Conservation (phyloP, 805 yeast genomes). For the Saccharomycopsis vini region DNA sequence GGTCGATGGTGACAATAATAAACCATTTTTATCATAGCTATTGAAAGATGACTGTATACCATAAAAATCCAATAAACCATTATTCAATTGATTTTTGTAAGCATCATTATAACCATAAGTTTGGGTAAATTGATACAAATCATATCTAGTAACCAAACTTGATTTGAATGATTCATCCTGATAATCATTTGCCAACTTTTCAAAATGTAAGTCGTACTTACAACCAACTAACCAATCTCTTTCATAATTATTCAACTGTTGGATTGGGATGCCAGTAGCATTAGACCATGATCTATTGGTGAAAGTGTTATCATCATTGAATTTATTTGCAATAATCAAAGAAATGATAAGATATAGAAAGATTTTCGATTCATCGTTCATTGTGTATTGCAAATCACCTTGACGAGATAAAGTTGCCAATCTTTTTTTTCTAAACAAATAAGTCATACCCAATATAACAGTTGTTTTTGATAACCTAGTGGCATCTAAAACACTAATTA, state of each 20-base stretch:
- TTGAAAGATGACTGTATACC: no score
- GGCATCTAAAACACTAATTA: constrained; percentile 53
- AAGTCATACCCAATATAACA: constrained; percentile 69
- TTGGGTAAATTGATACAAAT: no score
- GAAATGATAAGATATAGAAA: constrained; percentile 57
- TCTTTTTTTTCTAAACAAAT: constrained; percentile 54
- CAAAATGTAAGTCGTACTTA: constrained; percentile 18
- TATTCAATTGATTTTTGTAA: no score
- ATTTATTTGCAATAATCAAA: constrained; percentile 80
- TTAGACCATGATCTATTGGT: constrained; percentile 93
- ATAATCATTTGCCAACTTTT: no score
- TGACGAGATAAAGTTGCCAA: constrained; percentile 25
- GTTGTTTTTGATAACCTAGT: constrained; percentile 84
- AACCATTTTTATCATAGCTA: no score
- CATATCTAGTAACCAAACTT: no score
- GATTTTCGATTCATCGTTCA: constrained; percentile 30
- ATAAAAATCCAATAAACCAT: no score
- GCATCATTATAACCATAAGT: no score
- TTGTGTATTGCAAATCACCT: constrained; percentile 28
- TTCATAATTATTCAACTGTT: constrained; percentile 57
- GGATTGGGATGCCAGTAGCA: constrained; percentile 75
- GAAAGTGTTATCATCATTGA: constrained; percentile 93
- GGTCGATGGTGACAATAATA: no score
- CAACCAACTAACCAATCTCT: constrained; percentile 47
- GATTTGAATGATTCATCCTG: no score